These are phyloP conservation scores for Hsuehochloa calcarea DNA, from an alignment of 176 grass and related monocot genomes.

Conservation along the genomic window DNA sequence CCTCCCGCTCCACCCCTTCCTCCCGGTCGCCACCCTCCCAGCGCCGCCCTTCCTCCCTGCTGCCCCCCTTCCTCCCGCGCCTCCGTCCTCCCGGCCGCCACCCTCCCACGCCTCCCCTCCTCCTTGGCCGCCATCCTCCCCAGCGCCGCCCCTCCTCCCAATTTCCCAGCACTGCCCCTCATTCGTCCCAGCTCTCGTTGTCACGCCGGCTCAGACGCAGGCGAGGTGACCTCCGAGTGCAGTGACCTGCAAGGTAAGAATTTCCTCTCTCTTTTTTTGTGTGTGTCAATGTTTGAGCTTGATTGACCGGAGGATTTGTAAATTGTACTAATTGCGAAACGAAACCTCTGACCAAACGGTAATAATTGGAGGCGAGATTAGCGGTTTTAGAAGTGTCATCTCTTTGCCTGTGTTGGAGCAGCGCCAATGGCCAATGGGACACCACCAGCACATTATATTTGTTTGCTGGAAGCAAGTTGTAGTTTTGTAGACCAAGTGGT, in stretches of 20 bases:
- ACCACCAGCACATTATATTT: background rate
- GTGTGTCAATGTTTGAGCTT: too few species aligned
- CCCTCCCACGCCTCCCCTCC: too few species aligned
- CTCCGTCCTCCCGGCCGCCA: too few species aligned
- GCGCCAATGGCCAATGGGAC: background rate
- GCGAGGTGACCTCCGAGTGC: background rate
- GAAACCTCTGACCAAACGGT: background rate
- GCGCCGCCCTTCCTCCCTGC: too few species aligned
- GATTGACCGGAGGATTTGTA: background rate
- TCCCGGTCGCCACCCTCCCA: too few species aligned
- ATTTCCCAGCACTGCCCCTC: too few species aligned
- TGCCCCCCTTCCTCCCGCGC: too few species aligned
- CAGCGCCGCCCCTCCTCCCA: too few species aligned
- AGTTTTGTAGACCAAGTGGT: background rate
- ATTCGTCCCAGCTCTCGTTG: conserved; percentile 27
- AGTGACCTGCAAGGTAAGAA: background rate
- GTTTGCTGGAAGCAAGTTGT: background rate
- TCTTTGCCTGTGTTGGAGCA: background rate
- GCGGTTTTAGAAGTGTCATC: background rate
- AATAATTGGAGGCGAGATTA: background rate
- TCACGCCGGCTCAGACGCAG: background rate
- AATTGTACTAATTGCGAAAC: too few species aligned
- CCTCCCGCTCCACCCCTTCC: too few species aligned
- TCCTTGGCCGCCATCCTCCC: too few species aligned
- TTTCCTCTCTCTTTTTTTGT: too few species aligned